Evolutionary conservation across 2,329 filamentous ascomycete genomes (phyloP), one percentile per base, ranked within the genome.

Genomic region (Mariannaea elegans): DNA sequence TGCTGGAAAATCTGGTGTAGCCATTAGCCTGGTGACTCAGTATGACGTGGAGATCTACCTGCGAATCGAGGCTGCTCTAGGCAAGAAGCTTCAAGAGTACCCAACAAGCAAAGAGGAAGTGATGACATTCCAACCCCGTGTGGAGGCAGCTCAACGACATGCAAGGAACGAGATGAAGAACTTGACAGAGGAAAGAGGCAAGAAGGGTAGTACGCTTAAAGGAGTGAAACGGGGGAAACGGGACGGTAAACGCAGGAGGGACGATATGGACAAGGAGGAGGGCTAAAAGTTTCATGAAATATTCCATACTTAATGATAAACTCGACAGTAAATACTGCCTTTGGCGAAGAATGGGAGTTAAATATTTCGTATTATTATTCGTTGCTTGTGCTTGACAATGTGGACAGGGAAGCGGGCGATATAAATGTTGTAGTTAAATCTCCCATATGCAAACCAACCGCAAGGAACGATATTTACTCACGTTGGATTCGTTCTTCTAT

Each of bases 11-110:
- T 89, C 89, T 2, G 94, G 94, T 48, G 86, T 92, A 41, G 93
- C 93, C 8, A 84, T 97, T 45, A 92, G 84, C 51, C 79, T 97
- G 8, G 89, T 95, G 5, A 97, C 92, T 0, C 93, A 97, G 76
- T 97, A 96, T 67, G 93, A 97, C 70, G 80, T 94, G 2, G 91
- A 94, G 74, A 84, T 95, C 32, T 96, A 87, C 77, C 79, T 90
- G 70, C 82, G 93, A 18, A 97, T 97, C 49, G 94, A 97, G 76
- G 87, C 87, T 6, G 92, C 93, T 0, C 80, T 97, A 12, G 91
- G 91, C 12, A 91, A 90, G 79, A 88, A 94, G 77, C 80, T 96
- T 55, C 76, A 82, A 0, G 88, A 91, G 72, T 91, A 91, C 69
- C 80, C 85, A 7, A 82, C 87, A 0, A 86, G 89, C 46, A 92